Evolutionary conservation across 495 filamentous ascomycete genomes (phyloP), one percentile per base, ranked within the genome.

Genomic region (Hyaloscypha hepaticicola): DNA sequence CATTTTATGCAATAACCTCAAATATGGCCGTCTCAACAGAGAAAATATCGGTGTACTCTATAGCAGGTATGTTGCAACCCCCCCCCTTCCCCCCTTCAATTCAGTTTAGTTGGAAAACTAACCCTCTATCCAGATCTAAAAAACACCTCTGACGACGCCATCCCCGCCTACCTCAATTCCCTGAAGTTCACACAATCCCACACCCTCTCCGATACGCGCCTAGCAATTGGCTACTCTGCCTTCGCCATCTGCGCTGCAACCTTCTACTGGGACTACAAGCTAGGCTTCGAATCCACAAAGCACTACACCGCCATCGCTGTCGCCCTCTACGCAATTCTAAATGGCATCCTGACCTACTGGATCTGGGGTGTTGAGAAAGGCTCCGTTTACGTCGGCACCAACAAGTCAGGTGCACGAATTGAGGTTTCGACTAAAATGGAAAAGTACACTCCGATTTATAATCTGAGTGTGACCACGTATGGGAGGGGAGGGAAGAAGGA

Each of bases 91-190:
- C 25, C 27, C 29, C 49, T 28, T 21, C 64, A 31, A 16, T 45
- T 55, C 33, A 8, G 9, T 33, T 5, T 22, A 27, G 16, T 28
- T 24, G 28, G 16, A 61, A 14, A 33, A 26, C 61, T 61, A 67
- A 59, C 19, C 19, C 21, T 52, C 31, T 38, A 55, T 62, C 50
- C 71, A 96, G 95, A 97, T 74, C 88, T 99, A 62, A 98, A 98
- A 77, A 96, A 96, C 74, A 96, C 93, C 22, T 90, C 88, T 72
- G 95, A 99, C 80, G 95, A 99, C 72, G 91, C 92, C 61, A 86
- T 99, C 55, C 84, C 88, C n/a, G 90, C 92, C 77, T 97, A 97
- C 78, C 87, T 98, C 56, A 91, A 85, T 75, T 88, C 84, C 22
- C 88, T 97, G 48, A 82, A 85, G 64, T 97, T 96, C 82, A 82